phyloP scores from a whole-genome alignment of 163 green algal species.

The Smithsoniella earleae region DNA sequence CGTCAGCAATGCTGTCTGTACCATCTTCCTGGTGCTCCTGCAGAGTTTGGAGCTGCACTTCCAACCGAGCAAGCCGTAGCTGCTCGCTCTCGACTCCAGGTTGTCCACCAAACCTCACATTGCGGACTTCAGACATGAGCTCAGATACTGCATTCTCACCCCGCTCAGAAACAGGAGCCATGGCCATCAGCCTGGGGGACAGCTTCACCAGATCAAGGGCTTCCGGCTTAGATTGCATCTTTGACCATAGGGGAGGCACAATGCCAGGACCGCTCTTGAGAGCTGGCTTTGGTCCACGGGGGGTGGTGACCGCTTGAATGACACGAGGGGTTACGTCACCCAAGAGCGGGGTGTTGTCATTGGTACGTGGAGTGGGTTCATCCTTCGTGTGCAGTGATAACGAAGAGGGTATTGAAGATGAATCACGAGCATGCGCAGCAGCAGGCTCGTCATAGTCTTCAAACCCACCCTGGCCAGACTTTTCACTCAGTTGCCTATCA shows the following conservation, averaged over 20 bases:
- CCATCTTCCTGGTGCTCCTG: constrained; percentile 11
- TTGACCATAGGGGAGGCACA: background rate
- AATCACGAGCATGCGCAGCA: too few relatives aligned
- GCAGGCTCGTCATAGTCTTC: too few relatives aligned
- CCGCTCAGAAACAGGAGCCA: background rate
- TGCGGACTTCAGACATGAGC: constrained; percentile 17
- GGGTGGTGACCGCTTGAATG: too few relatives aligned
- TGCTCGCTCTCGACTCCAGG: constrained; percentile 21
- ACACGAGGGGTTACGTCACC: too few relatives aligned
- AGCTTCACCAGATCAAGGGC: background rate
- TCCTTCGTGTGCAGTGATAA: too few relatives aligned
- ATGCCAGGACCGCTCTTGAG: too few relatives aligned
- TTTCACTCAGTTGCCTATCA: too few relatives aligned
- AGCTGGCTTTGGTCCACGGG: too few relatives aligned
- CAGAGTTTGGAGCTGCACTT: constrained; percentile 19
- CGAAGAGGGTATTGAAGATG: too few relatives aligned
- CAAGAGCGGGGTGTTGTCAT: too few relatives aligned
- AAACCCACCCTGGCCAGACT: too few relatives aligned
- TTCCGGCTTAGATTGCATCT: background rate
- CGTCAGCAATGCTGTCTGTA: background rate
- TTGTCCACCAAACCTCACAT: constrained; percentile 6
- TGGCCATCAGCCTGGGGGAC: constrained; percentile 3
- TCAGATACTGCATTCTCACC: constrained; percentile 13
- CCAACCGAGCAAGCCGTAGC: constrained; percentile 8
- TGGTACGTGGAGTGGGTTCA: too few relatives aligned